Evolutionary conservation across 1,284 basidiomycete species (phyloP), one percentile per base, ranked within the genome.

Genomic region (Anthracocystis panici-leucophaei): DNA sequence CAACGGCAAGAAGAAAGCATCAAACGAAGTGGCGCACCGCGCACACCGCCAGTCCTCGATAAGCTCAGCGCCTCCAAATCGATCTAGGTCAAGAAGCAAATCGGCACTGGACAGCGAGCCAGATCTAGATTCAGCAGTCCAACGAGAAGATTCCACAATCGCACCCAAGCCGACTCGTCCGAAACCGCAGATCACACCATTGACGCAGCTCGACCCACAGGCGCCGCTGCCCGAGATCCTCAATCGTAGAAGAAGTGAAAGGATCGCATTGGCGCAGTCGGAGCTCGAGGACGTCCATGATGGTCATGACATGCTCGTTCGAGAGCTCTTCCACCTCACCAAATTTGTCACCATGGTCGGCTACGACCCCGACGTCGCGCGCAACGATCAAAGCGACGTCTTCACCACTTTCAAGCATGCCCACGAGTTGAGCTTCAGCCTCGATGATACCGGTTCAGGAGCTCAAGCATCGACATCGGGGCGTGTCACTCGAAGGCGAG

Each of bases 311-410:
- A 71, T 69, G 59, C 69, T 82, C 18, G 77, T 83, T 11, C 65
- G 79, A 23, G 82, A 81, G 69, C 68, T 81, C 5, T 81, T 77
- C 33, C 82, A 82, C 51, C 64, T 83, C 29, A 62, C 74, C 66
- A 79, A 81, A 35, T 81, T 81, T 25, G 77, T 83, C 42, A 82
- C 80, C 20, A 67, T 69, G 57, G 63, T 81, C 27, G 75, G 74
- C n/a, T 81, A 78, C 60, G 80, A 83, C 44, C 78, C 78, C 2
- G 63, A 67, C n/a, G 51, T 72, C 3, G 75, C 79, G 1, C 66
- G 68, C 29, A 48, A 66, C 33, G 75, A 78, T 46, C 65, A 69
- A 23, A 78, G 73, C 54, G 78, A 77, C 40, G 75, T 79, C 35
- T 81, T 75, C 49, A 57, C 65, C 48, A 75, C 70, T 16, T 81